Conservation (phyloP, 176 grass and related monocot genomes). For the Pontederia paniculata region DNA sequence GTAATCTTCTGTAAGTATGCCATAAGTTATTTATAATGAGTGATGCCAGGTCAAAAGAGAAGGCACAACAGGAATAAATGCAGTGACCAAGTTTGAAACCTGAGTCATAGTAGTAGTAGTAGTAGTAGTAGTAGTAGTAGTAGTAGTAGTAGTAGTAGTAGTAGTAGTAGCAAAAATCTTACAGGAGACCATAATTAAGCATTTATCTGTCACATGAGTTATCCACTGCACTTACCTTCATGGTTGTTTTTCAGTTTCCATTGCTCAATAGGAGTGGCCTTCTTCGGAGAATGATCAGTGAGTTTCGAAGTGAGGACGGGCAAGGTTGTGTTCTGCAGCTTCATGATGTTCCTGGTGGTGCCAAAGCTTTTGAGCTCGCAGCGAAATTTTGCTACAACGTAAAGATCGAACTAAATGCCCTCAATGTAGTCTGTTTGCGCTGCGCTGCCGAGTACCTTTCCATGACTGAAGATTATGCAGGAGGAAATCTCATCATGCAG, state of each 20-base stretch:
- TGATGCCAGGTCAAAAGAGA: no score
- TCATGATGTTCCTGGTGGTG: slow-evolving; percentile 68
- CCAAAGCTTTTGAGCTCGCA: slow-evolving; percentile 70
- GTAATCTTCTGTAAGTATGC: no score
- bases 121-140: no score
- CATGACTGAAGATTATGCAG: slow-evolving; percentile 76
- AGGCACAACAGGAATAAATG: no score
- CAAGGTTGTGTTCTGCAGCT: slow-evolving; percentile 57
- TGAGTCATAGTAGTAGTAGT: no score
- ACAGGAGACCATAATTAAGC: no score
- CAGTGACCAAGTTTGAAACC: no score
- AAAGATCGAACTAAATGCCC: slow-evolving; percentile 67
- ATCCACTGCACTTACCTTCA: not conserved
- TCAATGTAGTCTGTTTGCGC: slow-evolving; percentile 54
- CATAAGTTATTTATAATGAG: no score
- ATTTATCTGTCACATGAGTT: slow-evolving; percentile 8
- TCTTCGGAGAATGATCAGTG: slow-evolving; percentile 53
- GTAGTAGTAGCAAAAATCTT: no score
- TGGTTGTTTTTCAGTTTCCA: slow-evolving; percentile 43
- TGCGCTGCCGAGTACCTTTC: slow-evolving; percentile 67
- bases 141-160: no score
- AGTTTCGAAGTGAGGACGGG: slow-evolving; percentile 27
- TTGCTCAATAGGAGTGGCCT: slow-evolving; percentile 63
- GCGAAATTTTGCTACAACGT: slow-evolving; percentile 80
- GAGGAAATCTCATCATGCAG: slow-evolving; percentile 67